Conservation (phyloP, 768 basidiomycete species). For the Dacryopinax primogenitus region DNA sequence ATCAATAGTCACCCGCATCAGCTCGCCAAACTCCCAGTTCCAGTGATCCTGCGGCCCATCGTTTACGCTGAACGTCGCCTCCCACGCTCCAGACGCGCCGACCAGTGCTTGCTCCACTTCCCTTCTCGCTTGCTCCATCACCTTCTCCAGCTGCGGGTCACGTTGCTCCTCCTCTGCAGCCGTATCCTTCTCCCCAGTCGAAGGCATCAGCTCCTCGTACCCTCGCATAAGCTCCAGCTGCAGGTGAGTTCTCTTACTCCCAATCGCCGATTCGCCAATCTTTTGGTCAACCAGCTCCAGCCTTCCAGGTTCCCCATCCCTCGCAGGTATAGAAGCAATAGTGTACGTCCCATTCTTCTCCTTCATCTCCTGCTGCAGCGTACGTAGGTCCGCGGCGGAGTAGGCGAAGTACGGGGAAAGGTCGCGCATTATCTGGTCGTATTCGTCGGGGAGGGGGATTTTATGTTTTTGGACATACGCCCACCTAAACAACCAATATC, state of each 20-base stretch:
- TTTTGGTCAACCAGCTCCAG: neutral
- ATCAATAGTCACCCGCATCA: neutral
- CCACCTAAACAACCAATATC: slow-evolving; percentile 18
- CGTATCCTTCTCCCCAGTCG: no score
- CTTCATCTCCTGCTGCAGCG: slow-evolving; percentile 16
- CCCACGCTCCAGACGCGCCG: neutral
- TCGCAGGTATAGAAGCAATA: slow-evolving; percentile 18
- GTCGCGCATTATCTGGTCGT: slow-evolving; percentile 26
- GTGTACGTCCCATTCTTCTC: slow-evolving; percentile 22
- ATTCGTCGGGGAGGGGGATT: slow-evolving; percentile 24
- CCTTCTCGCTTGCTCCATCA: neutral
- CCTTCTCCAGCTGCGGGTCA: slow-evolving; percentile 12
- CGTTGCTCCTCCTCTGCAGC: neutral
- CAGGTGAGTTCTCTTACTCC: slow-evolving; percentile 19
- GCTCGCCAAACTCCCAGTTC: slow-evolving; percentile 21
- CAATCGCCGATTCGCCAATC: slow-evolving; percentile 18
- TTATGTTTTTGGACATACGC: slow-evolving; percentile 18
- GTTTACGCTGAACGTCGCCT: slow-evolving; percentile 23
- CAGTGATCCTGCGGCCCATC: slow-evolving; percentile 26
- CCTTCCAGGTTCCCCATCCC: slow-evolving; percentile 7
- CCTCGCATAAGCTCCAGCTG: slow-evolving; percentile 22
- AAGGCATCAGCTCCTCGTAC: slow-evolving; percentile 19
- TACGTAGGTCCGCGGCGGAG: neutral
- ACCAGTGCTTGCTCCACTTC: neutral
- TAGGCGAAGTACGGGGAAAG: neutral